Percentiles rank a stretch among this genome's conserved stretches.
Evolutionary conservation across 73 alveolate species (phyloP).

Genomic region (Stentor coeruleus): DNA sequence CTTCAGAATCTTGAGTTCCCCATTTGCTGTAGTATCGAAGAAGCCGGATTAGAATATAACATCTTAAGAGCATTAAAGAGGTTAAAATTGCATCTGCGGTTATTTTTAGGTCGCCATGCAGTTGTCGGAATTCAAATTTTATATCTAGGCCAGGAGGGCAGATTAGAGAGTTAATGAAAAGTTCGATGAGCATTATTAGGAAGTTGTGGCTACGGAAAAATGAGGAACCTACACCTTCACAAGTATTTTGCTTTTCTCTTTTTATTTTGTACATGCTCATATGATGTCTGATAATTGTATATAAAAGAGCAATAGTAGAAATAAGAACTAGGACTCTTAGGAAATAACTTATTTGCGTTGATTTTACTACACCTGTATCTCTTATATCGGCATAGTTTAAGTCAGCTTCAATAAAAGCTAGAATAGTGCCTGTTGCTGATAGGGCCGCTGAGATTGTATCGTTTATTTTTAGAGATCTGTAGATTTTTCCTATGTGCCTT

Average conservation of each 20-base stretch:
- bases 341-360: neutral
- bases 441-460: neutral
- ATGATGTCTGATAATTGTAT: neutral
- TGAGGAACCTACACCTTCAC: constrained; percentile 22
- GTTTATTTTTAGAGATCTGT: neutral
- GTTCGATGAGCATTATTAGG: constrained; percentile 25
- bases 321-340: neutral
- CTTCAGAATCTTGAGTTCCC: constrained; percentile 34
- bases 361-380: neutral
- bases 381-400: neutral
- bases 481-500: neutral
- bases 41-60: constrained; percentile 22
- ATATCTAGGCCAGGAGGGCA: constrained; percentile 34
- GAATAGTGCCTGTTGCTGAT: neutral
- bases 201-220: neutral
- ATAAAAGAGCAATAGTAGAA: neutral
- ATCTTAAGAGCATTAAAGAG: constrained; percentile 29
- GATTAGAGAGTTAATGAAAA: neutral
- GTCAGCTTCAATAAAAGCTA: constrained; percentile 4
- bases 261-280: neutral
- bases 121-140: constrained; percentile 26
- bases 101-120: constrained; percentile 28
- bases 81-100: constrained; percentile 27
- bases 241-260: neutral
- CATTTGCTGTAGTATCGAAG: constrained; percentile 32